Evolutionary conservation across 352 stramenopile genomes (phyloP).

Genomic region (Pythium diclinum): DNA sequence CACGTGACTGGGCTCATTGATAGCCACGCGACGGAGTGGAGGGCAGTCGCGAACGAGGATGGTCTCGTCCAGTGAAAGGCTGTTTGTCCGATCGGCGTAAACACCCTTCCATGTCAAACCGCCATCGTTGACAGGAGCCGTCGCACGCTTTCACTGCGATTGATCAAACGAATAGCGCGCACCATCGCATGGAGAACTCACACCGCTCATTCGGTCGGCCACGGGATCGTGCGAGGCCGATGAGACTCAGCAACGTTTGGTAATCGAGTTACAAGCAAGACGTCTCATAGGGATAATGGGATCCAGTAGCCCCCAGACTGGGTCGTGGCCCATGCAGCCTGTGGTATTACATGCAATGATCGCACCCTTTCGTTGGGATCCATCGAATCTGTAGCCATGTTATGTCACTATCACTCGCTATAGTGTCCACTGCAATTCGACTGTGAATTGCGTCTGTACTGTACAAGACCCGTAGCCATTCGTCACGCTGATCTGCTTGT

Average conservation of each 20-base stretch:
- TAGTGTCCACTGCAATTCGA: neutral
- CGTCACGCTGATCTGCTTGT: slow-evolving; percentile 1
- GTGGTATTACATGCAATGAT: no score
- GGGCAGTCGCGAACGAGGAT: no score
- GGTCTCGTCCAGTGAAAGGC: no score
- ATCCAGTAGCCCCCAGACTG: no score
- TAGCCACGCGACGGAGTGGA: neutral
- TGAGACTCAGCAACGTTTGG: no score
- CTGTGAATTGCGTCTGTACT: neutral
- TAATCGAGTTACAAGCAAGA: neutral
- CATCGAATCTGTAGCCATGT: neutral
- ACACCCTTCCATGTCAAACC: no score
- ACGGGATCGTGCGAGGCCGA: neutral
- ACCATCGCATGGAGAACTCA: neutral
- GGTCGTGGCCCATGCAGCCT: no score
- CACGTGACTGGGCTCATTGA: neutral
- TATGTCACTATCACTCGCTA: neutral
- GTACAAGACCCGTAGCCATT: neutral
- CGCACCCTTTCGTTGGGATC: no score
- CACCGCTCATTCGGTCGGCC: neutral
- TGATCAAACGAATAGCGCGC: neutral
- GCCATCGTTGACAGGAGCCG: no score
- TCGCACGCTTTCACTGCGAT: no score
- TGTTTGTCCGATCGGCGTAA: no score
- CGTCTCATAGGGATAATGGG: neutral